phyloP scores from a whole-genome alignment of 2,329 filamentous ascomycete genomes.

The Fusarium pseudoanthophilum region DNA sequence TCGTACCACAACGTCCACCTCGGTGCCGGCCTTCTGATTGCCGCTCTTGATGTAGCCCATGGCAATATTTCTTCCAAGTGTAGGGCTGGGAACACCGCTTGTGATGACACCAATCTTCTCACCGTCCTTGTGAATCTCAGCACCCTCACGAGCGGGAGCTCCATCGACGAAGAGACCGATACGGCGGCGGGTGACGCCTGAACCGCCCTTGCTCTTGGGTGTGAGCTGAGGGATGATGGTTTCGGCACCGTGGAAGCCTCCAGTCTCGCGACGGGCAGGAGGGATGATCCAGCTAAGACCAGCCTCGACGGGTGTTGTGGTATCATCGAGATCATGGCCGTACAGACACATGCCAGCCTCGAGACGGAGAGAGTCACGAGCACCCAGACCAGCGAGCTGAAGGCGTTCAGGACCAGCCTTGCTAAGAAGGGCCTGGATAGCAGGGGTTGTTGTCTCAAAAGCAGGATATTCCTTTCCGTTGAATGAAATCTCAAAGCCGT shows the following conservation, averaged over 20 bases:
- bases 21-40: conserved; percentile 84
- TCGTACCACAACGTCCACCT: conserved; percentile 80
- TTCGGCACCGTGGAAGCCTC: conserved; percentile 87
- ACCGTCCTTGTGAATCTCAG: conserved; percentile 75
- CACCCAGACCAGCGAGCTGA: conserved; percentile 87
- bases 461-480: conserved; percentile 55
- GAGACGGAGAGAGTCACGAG: conserved; percentile 89
- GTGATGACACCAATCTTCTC: conserved; percentile 83
- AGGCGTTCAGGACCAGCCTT: conserved; percentile 70
- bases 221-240: conserved; percentile 81
- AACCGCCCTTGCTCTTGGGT: conserved; percentile 76
- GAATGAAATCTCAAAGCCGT: conserved; percentile 96
- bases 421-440: conserved; percentile 75
- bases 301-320: conserved; percentile 69
- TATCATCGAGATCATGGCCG: conserved; percentile 93
- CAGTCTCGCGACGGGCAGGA: conserved; percentile 73
- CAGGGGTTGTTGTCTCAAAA: conserved; percentile 59
- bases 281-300: conserved; percentile 82
- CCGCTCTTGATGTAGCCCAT: conserved; percentile 93
- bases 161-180: conserved; percentile 86
- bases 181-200: conserved; percentile 75
- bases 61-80: conserved; percentile 88
- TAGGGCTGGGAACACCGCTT: conserved; percentile 89
- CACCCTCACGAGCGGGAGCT: conserved; percentile 89
- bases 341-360: conserved; percentile 99